phyloP scores from a whole-genome alignment of 164 flowering plant genomes.

The Piper betle region DNA sequence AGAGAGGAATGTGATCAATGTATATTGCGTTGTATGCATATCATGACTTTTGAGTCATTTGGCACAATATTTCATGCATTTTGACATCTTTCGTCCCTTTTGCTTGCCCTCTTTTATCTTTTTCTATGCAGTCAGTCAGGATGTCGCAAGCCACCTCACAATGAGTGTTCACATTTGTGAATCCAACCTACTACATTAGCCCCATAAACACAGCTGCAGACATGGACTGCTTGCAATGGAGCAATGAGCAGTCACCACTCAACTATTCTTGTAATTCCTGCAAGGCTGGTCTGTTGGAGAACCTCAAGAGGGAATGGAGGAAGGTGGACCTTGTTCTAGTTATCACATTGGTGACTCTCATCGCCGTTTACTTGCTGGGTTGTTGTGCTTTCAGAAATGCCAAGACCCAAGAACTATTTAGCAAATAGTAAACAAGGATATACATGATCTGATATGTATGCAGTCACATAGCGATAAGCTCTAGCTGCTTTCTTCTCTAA shows the following conservation, averaged over 20 bases:
- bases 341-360: slow-evolving; percentile 52
- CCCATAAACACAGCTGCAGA: slow-evolving; percentile 71
- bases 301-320: slow-evolving; percentile 71
- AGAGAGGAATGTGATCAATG: too few species aligned
- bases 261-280: slow-evolving; percentile 79
- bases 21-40: too few species aligned
- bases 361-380: slow-evolving; percentile 54
- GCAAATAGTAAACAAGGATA: slow-evolving; percentile 80
- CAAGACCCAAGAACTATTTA: slow-evolving; percentile 74
- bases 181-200: slow-evolving; percentile 88
- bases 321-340: slow-evolving; percentile 50
- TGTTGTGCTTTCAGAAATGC: slow-evolving; percentile 90
- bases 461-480: too few species aligned
- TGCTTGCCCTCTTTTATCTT: not conserved
- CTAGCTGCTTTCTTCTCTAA: not conserved
- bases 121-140: slow-evolving; percentile 45
- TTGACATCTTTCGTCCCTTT: not conserved
- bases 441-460: slow-evolving; percentile 5
- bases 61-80: not conserved
- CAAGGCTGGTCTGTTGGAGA: slow-evolving; percentile 80
- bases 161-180: slow-evolving; percentile 84
- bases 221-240: slow-evolving; percentile 80
- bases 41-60: too few species aligned
- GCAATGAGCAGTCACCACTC: slow-evolving; percentile 75
- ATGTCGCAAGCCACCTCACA: slow-evolving; percentile 88